These are phyloP conservation scores for Neocucurbitaria cava DNA, from an alignment of 2,329 filamentous ascomycete genomes.

Conservation along the genomic window DNA sequence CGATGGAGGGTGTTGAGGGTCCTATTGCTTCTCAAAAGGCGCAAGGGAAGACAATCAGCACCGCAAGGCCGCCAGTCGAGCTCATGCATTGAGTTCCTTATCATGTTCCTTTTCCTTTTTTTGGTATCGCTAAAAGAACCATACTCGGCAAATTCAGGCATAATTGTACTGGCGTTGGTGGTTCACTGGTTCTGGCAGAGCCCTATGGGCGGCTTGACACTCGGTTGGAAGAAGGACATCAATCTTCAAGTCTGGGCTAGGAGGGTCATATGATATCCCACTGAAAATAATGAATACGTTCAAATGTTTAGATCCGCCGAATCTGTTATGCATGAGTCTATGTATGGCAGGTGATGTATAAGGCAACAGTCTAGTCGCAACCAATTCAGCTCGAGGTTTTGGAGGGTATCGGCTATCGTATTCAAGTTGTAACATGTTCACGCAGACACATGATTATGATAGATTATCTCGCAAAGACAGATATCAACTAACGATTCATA, in stretches of 20 bases:
- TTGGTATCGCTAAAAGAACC: conserved; percentile 24
- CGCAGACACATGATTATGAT: no score
- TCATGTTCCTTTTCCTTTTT: conserved; percentile 8
- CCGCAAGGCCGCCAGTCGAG: conserved; percentile 49
- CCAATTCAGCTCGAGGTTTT: neutral
- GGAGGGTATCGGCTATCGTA: no score
- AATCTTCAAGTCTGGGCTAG: neutral
- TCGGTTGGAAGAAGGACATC: neutral
- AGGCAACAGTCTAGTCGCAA: neutral
- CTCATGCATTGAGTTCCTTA: conserved; percentile 39
- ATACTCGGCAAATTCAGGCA: conserved; percentile 1
- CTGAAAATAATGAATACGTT: conserved; percentile 1
- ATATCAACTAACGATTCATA: no score
- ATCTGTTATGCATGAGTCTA: neutral
- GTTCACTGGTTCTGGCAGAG: conserved; percentile 4
- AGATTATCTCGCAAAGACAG: no score
- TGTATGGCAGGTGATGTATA: neutral
- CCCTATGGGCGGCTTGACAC: neutral
- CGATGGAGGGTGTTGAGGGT: conserved; percentile 44
- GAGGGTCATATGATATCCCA: conserved; percentile 1
- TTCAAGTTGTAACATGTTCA: no score
- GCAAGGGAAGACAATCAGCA: conserved; percentile 42
- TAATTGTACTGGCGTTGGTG: conserved; percentile 37
- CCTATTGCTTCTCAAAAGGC: conserved; percentile 44
- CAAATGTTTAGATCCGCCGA: neutral